Percentiles rank a stretch among this genome's conserved stretches.
Conservation (phyloP, 192 early-diverging fungal species). For the Backusella psychrophila region DNA sequence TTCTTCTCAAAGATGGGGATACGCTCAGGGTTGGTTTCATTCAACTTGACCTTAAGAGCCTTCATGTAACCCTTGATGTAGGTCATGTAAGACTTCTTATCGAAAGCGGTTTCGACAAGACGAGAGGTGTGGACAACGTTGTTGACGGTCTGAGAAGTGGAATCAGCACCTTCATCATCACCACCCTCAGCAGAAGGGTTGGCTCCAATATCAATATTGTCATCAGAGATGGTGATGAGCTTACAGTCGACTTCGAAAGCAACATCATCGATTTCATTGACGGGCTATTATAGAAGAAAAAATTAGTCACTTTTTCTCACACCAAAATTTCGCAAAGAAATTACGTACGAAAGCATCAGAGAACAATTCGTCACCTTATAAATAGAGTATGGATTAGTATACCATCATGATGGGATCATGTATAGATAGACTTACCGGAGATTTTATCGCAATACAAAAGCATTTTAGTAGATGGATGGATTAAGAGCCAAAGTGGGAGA, state of each 20-base stretch:
- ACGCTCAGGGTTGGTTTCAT: conserved; percentile 58
- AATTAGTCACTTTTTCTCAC: not conserved
- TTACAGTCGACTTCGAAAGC: conserved; percentile 78
- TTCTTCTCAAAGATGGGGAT: conserved; percentile 64
- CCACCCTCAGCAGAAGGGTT: conserved; percentile 88
- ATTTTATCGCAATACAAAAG: conserved; percentile 68
- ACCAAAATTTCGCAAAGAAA: not conserved
- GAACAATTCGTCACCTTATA: conserved; percentile 85
- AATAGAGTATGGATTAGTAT: not conserved
- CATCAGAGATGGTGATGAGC: conserved; percentile 62
- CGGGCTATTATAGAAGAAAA: conserved; percentile 23
- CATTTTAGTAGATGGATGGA: conserved; percentile 49
- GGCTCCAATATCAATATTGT: conserved; percentile 87
- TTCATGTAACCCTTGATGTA: conserved; percentile 97
- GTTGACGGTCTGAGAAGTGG: conserved; percentile 66
- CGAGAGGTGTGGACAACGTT: conserved; percentile 83
- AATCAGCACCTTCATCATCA: conserved; percentile 65
- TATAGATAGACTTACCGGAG: conserved; percentile 48
- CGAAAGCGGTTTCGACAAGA: conserved; percentile 72
- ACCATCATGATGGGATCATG: not conserved
- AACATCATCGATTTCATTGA: conserved; percentile 63
- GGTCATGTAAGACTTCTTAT: conserved; percentile 88
- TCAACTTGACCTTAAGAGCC: conserved; percentile 64
- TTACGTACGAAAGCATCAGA: conserved; percentile 75
- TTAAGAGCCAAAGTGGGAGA: not conserved